These are phyloP conservation scores for Botrytis byssoidea DNA, from an alignment of 2,329 filamentous ascomycete species.

Conservation along the genomic window DNA sequence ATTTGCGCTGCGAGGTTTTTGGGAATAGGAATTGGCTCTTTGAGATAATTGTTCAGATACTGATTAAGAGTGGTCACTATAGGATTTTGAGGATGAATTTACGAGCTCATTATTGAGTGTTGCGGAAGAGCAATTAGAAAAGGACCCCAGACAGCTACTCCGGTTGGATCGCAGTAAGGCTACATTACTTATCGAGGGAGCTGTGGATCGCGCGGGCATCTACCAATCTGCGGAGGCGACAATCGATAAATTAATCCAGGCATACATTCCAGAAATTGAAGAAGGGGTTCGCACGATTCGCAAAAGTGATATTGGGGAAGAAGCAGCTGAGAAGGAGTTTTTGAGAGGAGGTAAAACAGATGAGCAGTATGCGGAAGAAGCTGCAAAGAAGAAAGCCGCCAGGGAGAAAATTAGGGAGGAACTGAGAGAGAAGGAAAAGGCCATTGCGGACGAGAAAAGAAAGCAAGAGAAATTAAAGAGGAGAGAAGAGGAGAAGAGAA, in stretches of 20 bases:
- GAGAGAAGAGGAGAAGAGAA: conserved; percentile 49
- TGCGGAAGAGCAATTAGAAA: conserved; percentile 71
- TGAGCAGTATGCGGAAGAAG: conserved; percentile 68
- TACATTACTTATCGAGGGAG: conserved; percentile 73
- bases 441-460: conserved; percentile 60
- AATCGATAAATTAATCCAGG: conserved; percentile 66
- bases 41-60: neutral
- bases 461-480: conserved; percentile 53
- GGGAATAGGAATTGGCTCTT: neutral
- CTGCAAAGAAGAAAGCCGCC: conserved; percentile 56
- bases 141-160: conserved; percentile 68
- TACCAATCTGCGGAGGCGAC: conserved; percentile 70
- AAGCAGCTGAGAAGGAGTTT: conserved; percentile 64
- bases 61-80: conserved; percentile 20
- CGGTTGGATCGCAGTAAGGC: conserved; percentile 73
- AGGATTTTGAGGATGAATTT: conserved; percentile 70
- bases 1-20: neutral
- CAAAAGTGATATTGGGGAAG: conserved; percentile 65
- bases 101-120: conserved; percentile 66
- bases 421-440: conserved; percentile 54
- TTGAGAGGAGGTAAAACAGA: conserved; percentile 68
- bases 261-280: conserved; percentile 62
- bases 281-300: conserved; percentile 67
- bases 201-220: conserved; percentile 71
- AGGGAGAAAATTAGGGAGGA: conserved; percentile 62